phyloP scores from a whole-genome alignment of 768 basidiomycete species.

The Lentinula aciculospora region DNA sequence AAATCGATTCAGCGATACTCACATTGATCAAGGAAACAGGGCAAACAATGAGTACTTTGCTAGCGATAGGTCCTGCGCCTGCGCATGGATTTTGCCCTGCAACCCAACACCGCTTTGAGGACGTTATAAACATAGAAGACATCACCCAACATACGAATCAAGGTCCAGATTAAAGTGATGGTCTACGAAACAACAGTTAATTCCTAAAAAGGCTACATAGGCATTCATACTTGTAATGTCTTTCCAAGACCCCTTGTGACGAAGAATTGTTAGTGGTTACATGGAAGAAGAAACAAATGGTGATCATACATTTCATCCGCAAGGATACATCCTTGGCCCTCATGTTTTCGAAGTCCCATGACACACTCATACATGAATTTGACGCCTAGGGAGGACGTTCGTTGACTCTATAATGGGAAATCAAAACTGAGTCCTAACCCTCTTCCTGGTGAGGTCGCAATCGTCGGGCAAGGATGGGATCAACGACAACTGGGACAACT shows the following conservation, averaged over 20 bases:
- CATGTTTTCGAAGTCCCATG: slow-evolving; percentile 89
- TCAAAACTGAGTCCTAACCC: slow-evolving; percentile 39
- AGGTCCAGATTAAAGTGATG: slow-evolving; percentile 87
- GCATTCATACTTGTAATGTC: slow-evolving; percentile 60
- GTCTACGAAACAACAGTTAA: slow-evolving; percentile 42
- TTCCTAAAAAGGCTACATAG: not conserved
- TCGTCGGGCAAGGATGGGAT: slow-evolving; percentile 71
- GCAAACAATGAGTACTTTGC: slow-evolving; percentile 89
- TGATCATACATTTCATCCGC: slow-evolving; percentile 86
- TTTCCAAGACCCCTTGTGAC: slow-evolving; percentile 87
- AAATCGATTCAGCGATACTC: slow-evolving; percentile 16
- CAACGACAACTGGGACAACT: slow-evolving; percentile 80
- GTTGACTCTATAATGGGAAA: not conserved
- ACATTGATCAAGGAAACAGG: slow-evolving; percentile 88
- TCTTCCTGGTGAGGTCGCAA: slow-evolving; percentile 89
- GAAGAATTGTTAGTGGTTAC: slow-evolving; percentile 7
- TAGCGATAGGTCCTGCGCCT: slow-evolving; percentile 46
- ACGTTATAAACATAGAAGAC: not conserved
- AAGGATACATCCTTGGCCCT: slow-evolving; percentile 90
- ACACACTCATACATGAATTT: slow-evolving; percentile 94
- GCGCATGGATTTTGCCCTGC: slow-evolving; percentile 83
- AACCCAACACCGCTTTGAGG: not conserved
- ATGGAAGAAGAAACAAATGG: slow-evolving; percentile 3
- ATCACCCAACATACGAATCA: slow-evolving; percentile 39
- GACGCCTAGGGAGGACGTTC: slow-evolving; percentile 40